These are phyloP conservation scores for Alternaria sp. DNA, from an alignment of 2,329 filamentous ascomycete species.

Conservation along the genomic window DNA sequence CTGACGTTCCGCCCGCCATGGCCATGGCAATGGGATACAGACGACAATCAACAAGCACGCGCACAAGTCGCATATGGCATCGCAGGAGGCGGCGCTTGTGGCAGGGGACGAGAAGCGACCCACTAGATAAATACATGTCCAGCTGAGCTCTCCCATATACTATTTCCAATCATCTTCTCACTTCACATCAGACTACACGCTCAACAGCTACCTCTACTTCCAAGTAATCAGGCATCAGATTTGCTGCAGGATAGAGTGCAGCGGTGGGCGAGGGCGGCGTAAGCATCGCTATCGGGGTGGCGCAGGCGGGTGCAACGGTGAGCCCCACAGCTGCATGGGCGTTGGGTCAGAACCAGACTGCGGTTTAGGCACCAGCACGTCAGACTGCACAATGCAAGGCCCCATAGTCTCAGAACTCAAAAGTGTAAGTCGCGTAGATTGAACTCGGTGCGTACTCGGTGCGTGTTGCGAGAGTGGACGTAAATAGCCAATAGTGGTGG, in stretches of 20 bases:
- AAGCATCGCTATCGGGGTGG: constrained; percentile 25
- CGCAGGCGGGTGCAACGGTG: constrained; percentile 27
- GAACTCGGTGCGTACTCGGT: background rate
- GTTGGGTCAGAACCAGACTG: constrained; percentile 3
- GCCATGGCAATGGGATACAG: constrained; percentile 15
- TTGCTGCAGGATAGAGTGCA: constrained; percentile 37
- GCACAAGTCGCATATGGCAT: constrained; percentile 41
- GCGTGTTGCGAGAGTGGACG: background rate
- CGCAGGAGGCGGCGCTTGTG: constrained; percentile 45
- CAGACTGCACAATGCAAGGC: background rate
- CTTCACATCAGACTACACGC: background rate
- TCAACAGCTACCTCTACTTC: constrained; percentile 23
- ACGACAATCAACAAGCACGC: constrained; percentile 21
- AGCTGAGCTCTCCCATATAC: background rate
- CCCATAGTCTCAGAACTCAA: background rate
- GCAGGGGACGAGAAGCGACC: constrained; percentile 24
- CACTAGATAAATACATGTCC: background rate
- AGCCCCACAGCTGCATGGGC: constrained; percentile 20
- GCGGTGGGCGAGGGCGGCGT: constrained; percentile 44
- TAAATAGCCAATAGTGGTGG: background rate
- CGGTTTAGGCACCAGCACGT: background rate
- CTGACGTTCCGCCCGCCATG: constrained; percentile 27
- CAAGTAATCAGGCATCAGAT: constrained; percentile 29
- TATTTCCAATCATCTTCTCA: background rate
- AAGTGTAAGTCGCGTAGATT: background rate